Percentiles rank a stretch among this genome's conserved stretches.
Evolutionary conservation across 257 asterid species (phyloP).

Genomic region (Rehmannia glutinosa): DNA sequence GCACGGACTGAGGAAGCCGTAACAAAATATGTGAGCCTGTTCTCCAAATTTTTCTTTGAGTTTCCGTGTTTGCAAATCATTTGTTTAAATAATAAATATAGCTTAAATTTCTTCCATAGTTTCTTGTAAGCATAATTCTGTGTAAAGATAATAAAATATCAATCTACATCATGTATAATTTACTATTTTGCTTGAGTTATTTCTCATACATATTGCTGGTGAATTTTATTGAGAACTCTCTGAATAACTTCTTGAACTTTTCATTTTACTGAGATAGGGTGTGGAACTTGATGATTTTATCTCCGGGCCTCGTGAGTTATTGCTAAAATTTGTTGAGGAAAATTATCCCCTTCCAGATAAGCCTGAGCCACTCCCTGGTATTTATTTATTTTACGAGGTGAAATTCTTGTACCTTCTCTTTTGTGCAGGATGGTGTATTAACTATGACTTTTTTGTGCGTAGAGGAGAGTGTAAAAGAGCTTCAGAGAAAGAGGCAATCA

Average conservation of each 20-base stretch:
- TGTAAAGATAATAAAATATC: neutral
- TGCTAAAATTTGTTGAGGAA: slow-evolving; percentile 95
- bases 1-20: slow-evolving; percentile 97
- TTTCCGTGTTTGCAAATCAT: neutral
- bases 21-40: slow-evolving; percentile 74
- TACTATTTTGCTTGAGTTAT: slow-evolving; percentile 1
- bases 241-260: slow-evolving; percentile 25
- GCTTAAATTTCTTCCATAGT: neutral
- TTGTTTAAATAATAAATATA: neutral
- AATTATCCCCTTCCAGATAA: slow-evolving; percentile 92
- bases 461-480: slow-evolving; percentile 87
- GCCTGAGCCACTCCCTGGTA: slow-evolving; percentile 91
- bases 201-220: neutral
- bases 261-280: slow-evolving; percentile 51
- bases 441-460: slow-evolving; percentile 18
- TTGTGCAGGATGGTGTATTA: slow-evolving; percentile 16
- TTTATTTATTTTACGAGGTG: slow-evolving; percentile 17
- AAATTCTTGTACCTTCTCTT: slow-evolving; percentile 19
- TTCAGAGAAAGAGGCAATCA: slow-evolving; percentile 86
- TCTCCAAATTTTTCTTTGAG: slow-evolving; percentile 12
- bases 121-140: slow-evolving; percentile 12
- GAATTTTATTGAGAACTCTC: slow-evolving; percentile 5
- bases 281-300: slow-evolving; percentile 94
- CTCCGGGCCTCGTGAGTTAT: slow-evolving; percentile 96
- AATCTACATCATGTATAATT: neutral